Evolutionary conservation across 78 protist genomes (phyloP).

Genomic region (Dictyostelium capitatum): DNA sequence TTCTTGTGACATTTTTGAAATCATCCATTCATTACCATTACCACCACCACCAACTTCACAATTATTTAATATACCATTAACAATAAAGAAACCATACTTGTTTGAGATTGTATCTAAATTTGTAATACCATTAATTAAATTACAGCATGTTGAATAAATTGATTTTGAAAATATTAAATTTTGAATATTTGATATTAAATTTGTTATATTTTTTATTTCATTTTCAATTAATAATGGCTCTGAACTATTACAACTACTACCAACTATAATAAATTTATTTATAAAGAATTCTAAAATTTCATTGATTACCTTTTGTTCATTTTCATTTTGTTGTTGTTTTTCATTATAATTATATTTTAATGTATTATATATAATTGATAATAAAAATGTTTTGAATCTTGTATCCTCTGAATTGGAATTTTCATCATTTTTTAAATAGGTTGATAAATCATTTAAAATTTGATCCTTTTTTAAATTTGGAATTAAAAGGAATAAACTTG

Average conservation of each 20-base stretch:
- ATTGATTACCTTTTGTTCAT: neutral
- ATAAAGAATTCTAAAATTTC: neutral
- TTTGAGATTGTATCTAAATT: neutral
- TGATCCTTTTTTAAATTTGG: slow-evolving; percentile 18
- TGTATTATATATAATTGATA: neutral
- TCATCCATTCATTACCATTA: neutral
- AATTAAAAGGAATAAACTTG: slow-evolving; percentile 7
- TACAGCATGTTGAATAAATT: neutral
- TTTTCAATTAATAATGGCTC: too few relatives aligned
- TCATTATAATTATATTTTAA: neutral
- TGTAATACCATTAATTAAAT: neutral
- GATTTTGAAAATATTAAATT: slow-evolving; percentile 4
- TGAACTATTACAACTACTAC: too few relatives aligned
- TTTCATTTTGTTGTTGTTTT: neutral
- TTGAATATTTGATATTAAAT: slow-evolving; percentile 1
- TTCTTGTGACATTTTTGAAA: neutral
- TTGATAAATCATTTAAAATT: neutral
- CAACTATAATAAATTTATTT: neutral
- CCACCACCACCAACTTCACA: neutral
- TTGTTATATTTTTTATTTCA: slow-evolving; percentile 2
- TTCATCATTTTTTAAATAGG: neutral
- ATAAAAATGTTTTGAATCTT: neutral
- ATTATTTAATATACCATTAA: slow-evolving; percentile 2
- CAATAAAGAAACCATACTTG: neutral
- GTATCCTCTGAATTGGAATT: neutral